Evolutionary conservation across 805 yeast species (phyloP).

Genomic region (Saccharomycopsis fodiens): DNA sequence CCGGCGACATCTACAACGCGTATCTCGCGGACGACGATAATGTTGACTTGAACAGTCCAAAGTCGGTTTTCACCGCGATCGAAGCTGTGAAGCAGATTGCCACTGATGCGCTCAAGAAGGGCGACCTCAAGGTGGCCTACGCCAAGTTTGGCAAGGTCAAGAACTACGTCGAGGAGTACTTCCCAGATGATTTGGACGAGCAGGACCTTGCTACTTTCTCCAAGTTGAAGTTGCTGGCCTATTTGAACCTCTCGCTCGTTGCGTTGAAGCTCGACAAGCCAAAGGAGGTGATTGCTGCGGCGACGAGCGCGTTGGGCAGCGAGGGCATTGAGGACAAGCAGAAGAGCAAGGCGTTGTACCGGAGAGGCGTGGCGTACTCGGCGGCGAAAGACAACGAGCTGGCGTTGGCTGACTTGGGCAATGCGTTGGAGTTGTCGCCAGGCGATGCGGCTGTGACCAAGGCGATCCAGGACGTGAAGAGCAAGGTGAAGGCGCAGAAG

Average conservation of each 20-base stretch:
- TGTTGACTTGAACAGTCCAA: slow-evolving; percentile 52
- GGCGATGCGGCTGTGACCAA: slow-evolving; percentile 63
- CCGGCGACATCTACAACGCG: slow-evolving; percentile 80
- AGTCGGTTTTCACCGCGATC: slow-evolving; percentile 60
- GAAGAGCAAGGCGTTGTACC: slow-evolving; percentile 76
- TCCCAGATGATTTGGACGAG: slow-evolving; percentile 59
- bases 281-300: slow-evolving; percentile 46
- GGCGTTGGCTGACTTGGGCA: slow-evolving; percentile 58
- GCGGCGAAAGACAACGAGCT: slow-evolving; percentile 58
- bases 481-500: slow-evolving; percentile 41
- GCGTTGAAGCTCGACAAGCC: slow-evolving; percentile 57
- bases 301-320: slow-evolving; percentile 59
- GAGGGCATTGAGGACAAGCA: slow-evolving; percentile 55
- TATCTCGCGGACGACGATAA: slow-evolving; percentile 64
- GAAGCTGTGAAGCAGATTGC: slow-evolving; percentile 67
- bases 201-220: slow-evolving; percentile 44
- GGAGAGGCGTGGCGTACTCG: slow-evolving; percentile 73
- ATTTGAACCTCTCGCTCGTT: slow-evolving; percentile 67
- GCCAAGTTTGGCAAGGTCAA: slow-evolving; percentile 69
- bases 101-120: slow-evolving; percentile 62
- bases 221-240: slow-evolving; percentile 53
- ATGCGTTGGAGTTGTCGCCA: slow-evolving; percentile 59
- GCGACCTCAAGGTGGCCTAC: slow-evolving; percentile 48
- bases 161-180: slow-evolving; percentile 60
- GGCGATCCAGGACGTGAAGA: slow-evolving; percentile 55